Evolutionary conservation across 225 moss, liverwort and hornwort genomes (phyloP), one percentile per base, ranked within the genome.

Genomic region (Thuidium tamariscinum): DNA sequence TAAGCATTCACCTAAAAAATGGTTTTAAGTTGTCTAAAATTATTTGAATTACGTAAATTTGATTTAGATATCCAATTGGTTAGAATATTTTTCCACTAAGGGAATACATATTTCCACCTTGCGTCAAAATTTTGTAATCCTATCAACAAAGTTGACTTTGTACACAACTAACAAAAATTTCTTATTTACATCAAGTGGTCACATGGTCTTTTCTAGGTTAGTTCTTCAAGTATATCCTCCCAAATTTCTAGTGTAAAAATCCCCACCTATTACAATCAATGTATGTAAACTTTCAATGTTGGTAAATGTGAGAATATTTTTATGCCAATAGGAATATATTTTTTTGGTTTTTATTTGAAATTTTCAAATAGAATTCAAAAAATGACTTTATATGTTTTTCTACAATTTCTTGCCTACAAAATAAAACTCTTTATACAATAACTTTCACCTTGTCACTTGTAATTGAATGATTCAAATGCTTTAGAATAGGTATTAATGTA

Each of bases 141-240:
- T 16, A 0, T 0, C 0, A 42, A 4, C 3, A 15, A 69, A 69
- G 26, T 41, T 69, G 42, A 69, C 3, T 70, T 26, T 0, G 1
- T 42, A 25, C 0, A 0, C 14, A 41, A 26, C 9, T 42, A 26
- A 5, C 5, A 26, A 22, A 5, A 8, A 9, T 42, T 69, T 70
- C 2, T 69, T 69, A 3, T 8, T 6, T 15, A 5, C 0, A 0
- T 25, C 14, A 4, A 68, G 14, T 0, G 0, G 0, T 25, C 14
- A 69, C 5, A 41, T 41, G 0, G 8, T 69, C 10, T 0, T 8
- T 13, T 39, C 13, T 3, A 3, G 7, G 6, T 11, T 21, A 3
- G 0, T 39, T 23, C 0, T 23, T 68, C 4, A 6, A 39, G 2
- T 25, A 25, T 7, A 41, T 39, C 8, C 2, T 39, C 1, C 1